Conservation (phyloP, 495 filamentous ascomycete genomes). For the Aspergillus asperescens region DNA sequence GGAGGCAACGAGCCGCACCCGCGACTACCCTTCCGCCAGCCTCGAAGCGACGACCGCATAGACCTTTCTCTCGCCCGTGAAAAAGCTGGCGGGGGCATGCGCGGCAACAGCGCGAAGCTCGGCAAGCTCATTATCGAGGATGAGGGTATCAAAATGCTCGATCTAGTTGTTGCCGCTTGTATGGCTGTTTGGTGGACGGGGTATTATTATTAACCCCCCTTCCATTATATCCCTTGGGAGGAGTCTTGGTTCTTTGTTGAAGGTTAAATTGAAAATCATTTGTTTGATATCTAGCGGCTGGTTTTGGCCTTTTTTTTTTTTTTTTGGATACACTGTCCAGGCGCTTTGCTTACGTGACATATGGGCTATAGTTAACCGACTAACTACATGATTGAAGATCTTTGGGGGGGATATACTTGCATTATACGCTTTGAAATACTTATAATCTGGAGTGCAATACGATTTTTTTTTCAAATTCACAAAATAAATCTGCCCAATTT, state of each 20-base stretch:
- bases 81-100: slow-evolving; percentile 71
- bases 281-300: background rate
- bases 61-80: slow-evolving; percentile 74
- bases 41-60: slow-evolving; percentile 41
- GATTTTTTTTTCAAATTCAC: too few relatives aligned
- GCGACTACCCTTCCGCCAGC: slow-evolving; percentile 10
- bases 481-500: too few relatives aligned
- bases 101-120: slow-evolving; percentile 82
- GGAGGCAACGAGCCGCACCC: slow-evolving; percentile 3
- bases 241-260: background rate
- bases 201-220: slow-evolving; percentile 54
- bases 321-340: background rate
- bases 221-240: background rate
- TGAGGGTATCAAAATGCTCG: slow-evolving; percentile 92
- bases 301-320: background rate
- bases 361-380: too few relatives aligned
- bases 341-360: background rate
- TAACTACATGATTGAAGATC: background rate
- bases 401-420: background rate
- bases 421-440: too few relatives aligned
- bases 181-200: slow-evolving; percentile 89
- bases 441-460: too few relatives aligned
- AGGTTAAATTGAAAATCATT: background rate
- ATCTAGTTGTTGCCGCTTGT: slow-evolving; percentile 86
- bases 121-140: slow-evolving; percentile 88